Conservation (phyloP, 805 yeast species). For the Metschnikowia kunwiensis region DNA sequence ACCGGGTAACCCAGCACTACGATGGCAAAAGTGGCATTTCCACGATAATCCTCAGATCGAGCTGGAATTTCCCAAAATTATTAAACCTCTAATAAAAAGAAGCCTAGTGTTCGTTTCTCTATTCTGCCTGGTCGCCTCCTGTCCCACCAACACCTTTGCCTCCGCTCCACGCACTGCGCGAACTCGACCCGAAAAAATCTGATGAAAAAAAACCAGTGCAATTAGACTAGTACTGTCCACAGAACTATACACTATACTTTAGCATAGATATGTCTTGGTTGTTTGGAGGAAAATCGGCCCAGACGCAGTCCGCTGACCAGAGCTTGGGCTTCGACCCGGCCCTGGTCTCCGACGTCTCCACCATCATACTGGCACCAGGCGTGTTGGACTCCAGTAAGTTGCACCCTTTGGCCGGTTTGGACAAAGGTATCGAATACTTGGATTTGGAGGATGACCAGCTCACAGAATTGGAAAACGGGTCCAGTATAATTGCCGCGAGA, state of each 20-base stretch:
- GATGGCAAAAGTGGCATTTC: no score
- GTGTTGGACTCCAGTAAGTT: conserved; percentile 66
- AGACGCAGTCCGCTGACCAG: conserved; percentile 24
- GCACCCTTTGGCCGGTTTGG: conserved; percentile 92
- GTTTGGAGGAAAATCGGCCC: conserved; percentile 38
- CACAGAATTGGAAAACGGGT: conserved; percentile 77
- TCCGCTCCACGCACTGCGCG: conserved; percentile 7
- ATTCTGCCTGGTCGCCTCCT: no score
- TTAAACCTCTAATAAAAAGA: no score
- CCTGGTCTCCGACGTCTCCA: conserved; percentile 59
- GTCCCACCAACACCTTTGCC: no score
- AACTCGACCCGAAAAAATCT: conserved; percentile 1
- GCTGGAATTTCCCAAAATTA: no score
- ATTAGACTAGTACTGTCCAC: not conserved
- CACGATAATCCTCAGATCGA: no score
- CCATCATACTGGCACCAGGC: conserved; percentile 57
- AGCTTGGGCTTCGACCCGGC: conserved; percentile 63
- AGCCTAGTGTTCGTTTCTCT: no score
- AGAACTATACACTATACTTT: conserved; percentile 1
- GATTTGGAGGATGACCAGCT: conserved; percentile 82
- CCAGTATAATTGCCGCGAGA: conserved; percentile 90
- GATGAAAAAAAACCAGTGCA: conserved; percentile 5
- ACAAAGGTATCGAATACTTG: conserved; percentile 82
- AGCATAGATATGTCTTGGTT: conserved; percentile 45
- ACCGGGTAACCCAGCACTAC: no score